Percentiles rank a stretch among this genome's conserved stretches.
phyloP scores from a whole-genome alignment of 2,329 filamentous ascomycete genomes.

The Aspergillus sp. region DNA sequence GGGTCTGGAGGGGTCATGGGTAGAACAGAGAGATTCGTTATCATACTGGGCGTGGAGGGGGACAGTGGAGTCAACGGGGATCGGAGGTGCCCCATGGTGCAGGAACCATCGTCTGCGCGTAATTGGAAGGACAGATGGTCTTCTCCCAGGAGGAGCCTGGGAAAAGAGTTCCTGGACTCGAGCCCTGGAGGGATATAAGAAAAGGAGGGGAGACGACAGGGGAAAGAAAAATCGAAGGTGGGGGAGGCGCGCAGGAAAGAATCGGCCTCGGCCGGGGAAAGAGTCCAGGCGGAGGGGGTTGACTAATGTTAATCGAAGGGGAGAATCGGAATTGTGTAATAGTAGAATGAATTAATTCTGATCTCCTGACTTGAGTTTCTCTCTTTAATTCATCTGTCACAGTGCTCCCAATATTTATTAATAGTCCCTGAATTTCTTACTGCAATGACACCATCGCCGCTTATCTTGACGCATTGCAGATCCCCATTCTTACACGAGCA shows the following conservation, averaged over 20 bases:
- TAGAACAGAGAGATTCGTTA: conserved; percentile 21
- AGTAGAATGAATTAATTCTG: too few relatives aligned
- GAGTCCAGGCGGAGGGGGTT: neutral
- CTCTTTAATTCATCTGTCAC: too few relatives aligned
- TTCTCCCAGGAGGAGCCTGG: conserved; percentile 20
- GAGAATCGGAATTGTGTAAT: too few relatives aligned
- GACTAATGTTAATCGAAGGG: neutral
- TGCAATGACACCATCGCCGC: conserved; percentile 18
- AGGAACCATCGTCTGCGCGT: conserved; percentile 15
- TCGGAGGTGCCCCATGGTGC: conserved; percentile 24
- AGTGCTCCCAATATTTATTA: too few relatives aligned
- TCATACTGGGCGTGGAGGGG: conserved; percentile 13
- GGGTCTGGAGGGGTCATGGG: conserved; percentile 43
- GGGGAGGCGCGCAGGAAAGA: conserved; percentile 1
- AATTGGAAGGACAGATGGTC: conserved; percentile 3
- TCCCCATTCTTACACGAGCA: neutral
- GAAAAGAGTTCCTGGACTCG: conserved; percentile 14
- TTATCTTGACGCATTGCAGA: conserved; percentile 12
- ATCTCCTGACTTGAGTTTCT: too few relatives aligned
- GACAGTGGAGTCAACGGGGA: conserved; percentile 22
- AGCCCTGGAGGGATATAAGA: conserved; percentile 1
- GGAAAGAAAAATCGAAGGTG: conserved; percentile 4
- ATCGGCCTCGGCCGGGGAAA: conserved; percentile 1
- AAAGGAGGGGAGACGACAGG: conserved; percentile 2
- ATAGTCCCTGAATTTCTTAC: neutral